A percentile compares a stretch with the other conserved stretches of the same genome.
phyloP scores from a whole-genome alignment of 805 yeast genomes.

The Zygosaccharomyces bailii region DNA sequence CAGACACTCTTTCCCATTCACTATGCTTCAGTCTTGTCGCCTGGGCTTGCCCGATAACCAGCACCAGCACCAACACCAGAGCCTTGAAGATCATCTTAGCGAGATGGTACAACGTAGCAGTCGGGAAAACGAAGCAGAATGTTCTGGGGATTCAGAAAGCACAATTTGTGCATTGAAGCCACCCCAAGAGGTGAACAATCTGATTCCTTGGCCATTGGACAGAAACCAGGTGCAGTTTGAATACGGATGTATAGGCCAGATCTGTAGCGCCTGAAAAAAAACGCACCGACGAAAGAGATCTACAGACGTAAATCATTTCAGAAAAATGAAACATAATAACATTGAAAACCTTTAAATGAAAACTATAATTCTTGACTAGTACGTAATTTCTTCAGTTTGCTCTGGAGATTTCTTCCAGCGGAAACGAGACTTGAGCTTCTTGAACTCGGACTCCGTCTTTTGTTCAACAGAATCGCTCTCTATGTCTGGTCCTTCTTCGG shows the following conservation, averaged over 20 bases:
- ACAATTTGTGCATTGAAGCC: background rate
- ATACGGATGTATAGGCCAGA: background rate
- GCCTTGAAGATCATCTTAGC: background rate
- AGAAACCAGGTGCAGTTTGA: slow-evolving; percentile 6
- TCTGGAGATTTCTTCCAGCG: background rate
- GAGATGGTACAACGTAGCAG: background rate
- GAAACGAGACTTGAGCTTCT: background rate
- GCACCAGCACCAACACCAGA: background rate
- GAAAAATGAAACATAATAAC: background rate
- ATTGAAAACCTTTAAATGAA: background rate
- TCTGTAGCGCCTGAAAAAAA: background rate
- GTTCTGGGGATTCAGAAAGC: background rate
- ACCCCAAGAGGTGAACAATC: background rate
- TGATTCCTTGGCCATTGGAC: background rate
- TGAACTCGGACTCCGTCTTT: background rate
- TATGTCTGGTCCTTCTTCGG: background rate
- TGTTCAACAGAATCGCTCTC: background rate
- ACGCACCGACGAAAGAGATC: background rate
- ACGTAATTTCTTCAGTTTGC: background rate
- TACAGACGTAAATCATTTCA: background rate
- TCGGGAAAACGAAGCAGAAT: background rate
- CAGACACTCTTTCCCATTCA: slow-evolving; percentile 21
- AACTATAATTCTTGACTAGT: background rate
- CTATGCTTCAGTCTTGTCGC: slow-evolving; percentile 15
- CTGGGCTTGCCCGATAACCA: background rate